phyloP scores from a whole-genome alignment of 495 filamentous ascomycete species.

The Trypethelium eluteriae region DNA sequence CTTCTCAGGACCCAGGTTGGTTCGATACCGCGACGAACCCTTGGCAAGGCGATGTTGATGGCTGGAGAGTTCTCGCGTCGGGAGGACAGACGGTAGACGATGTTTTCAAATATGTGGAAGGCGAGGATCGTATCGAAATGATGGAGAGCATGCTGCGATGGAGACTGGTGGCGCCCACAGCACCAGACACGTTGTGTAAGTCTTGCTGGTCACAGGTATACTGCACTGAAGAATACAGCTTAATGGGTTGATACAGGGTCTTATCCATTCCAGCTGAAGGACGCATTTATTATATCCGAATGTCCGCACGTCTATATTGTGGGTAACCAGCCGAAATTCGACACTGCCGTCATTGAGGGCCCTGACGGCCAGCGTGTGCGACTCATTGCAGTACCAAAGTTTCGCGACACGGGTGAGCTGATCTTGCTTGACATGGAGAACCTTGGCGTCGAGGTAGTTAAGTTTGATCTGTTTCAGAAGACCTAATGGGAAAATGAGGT shows the following conservation, averaged over 20 bases:
- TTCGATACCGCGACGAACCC: constrained; percentile 91
- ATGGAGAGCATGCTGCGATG: constrained; percentile 89
- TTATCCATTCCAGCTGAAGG: constrained; percentile 87
- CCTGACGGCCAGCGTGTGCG: constrained; percentile 59
- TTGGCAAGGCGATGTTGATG: constrained; percentile 81
- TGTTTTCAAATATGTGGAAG: constrained; percentile 78
- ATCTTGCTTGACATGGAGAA: constrained; percentile 81
- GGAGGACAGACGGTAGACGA: constrained; percentile 92
- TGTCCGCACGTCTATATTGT: constrained; percentile 90
- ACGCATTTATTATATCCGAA: constrained; percentile 74
- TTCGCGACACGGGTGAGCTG: constrained; percentile 71
- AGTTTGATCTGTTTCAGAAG: constrained; percentile 49
- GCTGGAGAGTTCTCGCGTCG: constrained; percentile 74
- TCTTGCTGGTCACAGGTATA: constrained; percentile 13
- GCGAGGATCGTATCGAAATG: constrained; percentile 67
- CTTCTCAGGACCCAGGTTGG: constrained; percentile 54
- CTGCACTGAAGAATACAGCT: background rate
- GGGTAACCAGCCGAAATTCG: constrained; percentile 79
- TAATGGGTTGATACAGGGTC: constrained; percentile 54
- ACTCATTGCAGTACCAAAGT: constrained; percentile 71
- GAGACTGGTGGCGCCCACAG: constrained; percentile 87
- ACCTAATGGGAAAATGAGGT: constrained; percentile 10
- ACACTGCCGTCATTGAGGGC: constrained; percentile 62
- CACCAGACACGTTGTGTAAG: constrained; percentile 92
- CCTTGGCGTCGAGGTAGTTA: constrained; percentile 63